A percentile compares a stretch with the other conserved stretches of the same genome.
Conservation (phyloP, 345 rosid genomes). For the Eucalyptus virginea region DNA sequence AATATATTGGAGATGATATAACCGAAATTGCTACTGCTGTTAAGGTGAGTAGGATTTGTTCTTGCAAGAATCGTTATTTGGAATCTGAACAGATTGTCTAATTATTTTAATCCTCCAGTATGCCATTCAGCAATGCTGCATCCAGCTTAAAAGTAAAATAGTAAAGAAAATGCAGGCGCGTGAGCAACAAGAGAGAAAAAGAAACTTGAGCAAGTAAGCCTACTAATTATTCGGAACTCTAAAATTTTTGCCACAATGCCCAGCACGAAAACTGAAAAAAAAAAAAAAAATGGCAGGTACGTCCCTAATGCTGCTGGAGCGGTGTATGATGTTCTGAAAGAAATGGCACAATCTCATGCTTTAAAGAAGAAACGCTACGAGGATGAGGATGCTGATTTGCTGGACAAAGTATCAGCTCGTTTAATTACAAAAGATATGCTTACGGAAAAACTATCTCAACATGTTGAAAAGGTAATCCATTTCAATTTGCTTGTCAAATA, state of each 20-base stretch:
- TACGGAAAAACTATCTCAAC: constrained; percentile 59
- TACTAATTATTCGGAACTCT: background rate
- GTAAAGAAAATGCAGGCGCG: constrained; percentile 76
- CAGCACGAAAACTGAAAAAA: background rate
- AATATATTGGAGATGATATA: constrained; percentile 95
- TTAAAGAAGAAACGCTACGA: constrained; percentile 44
- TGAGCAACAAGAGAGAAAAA: constrained; percentile 86
- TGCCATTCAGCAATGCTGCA: constrained; percentile 93
- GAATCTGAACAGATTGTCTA: background rate
- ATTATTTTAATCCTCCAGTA: constrained; percentile 28
- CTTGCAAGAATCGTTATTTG: background rate
- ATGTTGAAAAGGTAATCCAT: constrained; percentile 69
- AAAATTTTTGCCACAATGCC: background rate
- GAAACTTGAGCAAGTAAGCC: constrained; percentile 75
- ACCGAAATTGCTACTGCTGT: constrained; percentile 89
- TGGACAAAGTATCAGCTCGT: constrained; percentile 43
- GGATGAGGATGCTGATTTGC: constrained; percentile 40
- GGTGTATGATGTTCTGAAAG: constrained; percentile 59
- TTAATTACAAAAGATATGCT: constrained; percentile 64
- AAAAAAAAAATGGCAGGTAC: constrained; percentile 33
- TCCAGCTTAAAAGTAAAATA: constrained; percentile 85
- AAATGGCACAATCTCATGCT: constrained; percentile 46
- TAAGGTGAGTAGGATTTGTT: constrained; percentile 31
- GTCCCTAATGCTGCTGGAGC: constrained; percentile 82
- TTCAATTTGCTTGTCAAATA: background rate